Evolutionary conservation across 1,284 basidiomycete genomes (phyloP), one percentile per base, ranked within the genome.

Genomic region (Stygiomarasmius scandens): DNA sequence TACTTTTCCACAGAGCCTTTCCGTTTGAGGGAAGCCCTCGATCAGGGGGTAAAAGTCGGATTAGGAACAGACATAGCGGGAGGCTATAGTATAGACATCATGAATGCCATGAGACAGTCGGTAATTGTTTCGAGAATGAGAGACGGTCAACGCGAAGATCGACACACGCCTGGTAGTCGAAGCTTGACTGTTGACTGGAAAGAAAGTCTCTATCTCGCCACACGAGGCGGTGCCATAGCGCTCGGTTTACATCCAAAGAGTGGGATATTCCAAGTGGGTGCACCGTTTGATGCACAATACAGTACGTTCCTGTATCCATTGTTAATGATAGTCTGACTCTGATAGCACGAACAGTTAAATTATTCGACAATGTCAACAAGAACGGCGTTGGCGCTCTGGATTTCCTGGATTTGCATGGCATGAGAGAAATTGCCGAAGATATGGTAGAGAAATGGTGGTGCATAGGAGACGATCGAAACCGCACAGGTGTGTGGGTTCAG

Each of bases 371-470:
- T 2, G 58, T 51, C 0, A 70, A 60, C 2, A 67, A 71, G 11
- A 46, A 60, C 4, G 87, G 87, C 2, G 69, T 85, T 2, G 89
- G 90, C 0, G 72, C 78, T 3, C 75, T 93, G 4, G 90, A 92
- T 65, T 85, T 91, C 63, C 86, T 94, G 63, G 83, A 83, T 56
- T 64, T 72, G n/a, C 69, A 72, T 20, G 54, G 55, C 24, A 57
- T 63, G 49, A 54, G 61, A 41, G 69, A 55, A 2, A 67, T 83
- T 43, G 77, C 78, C 29, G 67, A 77, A 52, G 87, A 89, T 53
- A 76, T 84, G 69, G 66, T 94, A 24, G 93, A 94, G 70, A 92
- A 90, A 66, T 95, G 93, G 93, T 95, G 92, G 91, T 92, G 89
- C 64, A 69, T 89, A 45, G 92, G 93, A 1, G 87, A 90, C 64